A percentile compares a stretch with the other conserved stretches of the same genome.
Evolutionary conservation across 352 stramenopile genomes (phyloP).

Genomic region (Vaucheria bursata): DNA sequence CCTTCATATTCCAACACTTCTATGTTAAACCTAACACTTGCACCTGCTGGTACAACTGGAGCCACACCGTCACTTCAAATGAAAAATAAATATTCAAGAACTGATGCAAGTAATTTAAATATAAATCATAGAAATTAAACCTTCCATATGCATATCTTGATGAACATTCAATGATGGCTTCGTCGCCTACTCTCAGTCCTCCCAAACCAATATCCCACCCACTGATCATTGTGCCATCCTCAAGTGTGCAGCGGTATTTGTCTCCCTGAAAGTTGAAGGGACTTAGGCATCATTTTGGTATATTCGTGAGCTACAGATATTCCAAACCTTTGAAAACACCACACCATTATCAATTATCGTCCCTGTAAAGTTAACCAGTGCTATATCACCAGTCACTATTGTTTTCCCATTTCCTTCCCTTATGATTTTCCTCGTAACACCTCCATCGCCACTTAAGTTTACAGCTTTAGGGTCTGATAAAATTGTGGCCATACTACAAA

Average conservation of each 20-base stretch:
- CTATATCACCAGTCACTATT: conserved; percentile 36
- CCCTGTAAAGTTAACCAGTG: conserved; percentile 26
- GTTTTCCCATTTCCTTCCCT: conserved; percentile 21
- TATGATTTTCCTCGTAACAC: conserved; percentile 33
- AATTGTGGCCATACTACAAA: neutral
- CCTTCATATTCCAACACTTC: conserved; percentile 44
- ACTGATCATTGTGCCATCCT: conserved; percentile 47
- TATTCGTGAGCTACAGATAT: conserved; percentile 11
- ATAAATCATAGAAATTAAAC: neutral
- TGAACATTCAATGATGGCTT: conserved; percentile 25
- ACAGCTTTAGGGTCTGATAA: neutral
- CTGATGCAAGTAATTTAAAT: neutral
- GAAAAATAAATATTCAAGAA: neutral
- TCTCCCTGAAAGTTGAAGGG: conserved; percentile 5
- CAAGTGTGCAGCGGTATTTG: conserved; percentile 34
- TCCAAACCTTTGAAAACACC: conserved; percentile 9
- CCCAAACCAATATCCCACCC: conserved; percentile 41
- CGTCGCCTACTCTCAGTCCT: conserved; percentile 26
- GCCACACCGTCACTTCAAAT: conserved; percentile 30
- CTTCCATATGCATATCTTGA: conserved; percentile 2
- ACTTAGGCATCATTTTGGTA: neutral
- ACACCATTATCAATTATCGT: conserved; percentile 26
- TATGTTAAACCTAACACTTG: conserved; percentile 29
- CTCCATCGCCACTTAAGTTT: conserved; percentile 35
- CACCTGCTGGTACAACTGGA: conserved; percentile 25